Conservation (phyloP, 139 green algal species). For the Chlorella sp. region DNA sequence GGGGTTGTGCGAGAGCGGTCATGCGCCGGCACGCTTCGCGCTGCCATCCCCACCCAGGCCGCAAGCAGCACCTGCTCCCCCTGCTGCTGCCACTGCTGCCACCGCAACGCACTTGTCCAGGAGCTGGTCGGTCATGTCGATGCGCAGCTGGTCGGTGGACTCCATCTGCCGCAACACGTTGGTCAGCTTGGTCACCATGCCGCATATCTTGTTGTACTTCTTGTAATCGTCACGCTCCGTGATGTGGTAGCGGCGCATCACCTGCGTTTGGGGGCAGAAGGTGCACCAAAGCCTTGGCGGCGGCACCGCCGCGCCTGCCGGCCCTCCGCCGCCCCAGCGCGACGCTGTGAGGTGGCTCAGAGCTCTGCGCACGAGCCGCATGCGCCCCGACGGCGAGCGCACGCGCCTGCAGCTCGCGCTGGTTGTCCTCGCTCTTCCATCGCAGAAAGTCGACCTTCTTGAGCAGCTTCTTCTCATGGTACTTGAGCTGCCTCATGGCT, state of each 20-base stretch:
- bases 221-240: conserved; percentile 97
- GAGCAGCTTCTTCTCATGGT: conserved; percentile 95
- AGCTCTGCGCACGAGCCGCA: not conserved
- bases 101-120: conserved; percentile 81
- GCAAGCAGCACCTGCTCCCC: not conserved
- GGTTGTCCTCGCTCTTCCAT: conserved; percentile 93
- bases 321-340: too few species aligned
- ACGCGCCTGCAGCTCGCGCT: conserved; percentile 79
- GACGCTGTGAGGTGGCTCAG: too few species aligned
- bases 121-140: conserved; percentile 92
- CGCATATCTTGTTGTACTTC: conserved; percentile 87
- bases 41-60: not conserved
- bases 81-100: not conserved
- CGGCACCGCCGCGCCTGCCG: too few species aligned
- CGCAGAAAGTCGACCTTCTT: conserved; percentile 98
- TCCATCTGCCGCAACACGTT: conserved; percentile 76
- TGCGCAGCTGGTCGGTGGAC: conserved; percentile 68
- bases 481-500: conserved; percentile 96
- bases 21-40: not conserved
- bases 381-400: not conserved
- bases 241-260: conserved; percentile 96
- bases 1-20: too few species aligned
- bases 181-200: conserved; percentile 83
- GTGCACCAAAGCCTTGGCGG: too few species aligned
- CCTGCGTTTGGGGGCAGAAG: conserved; percentile 39